Evolutionary conservation across 2,329 filamentous ascomycete genomes (phyloP), one percentile per base, ranked within the genome.

Genomic region (Exophiala sp.): DNA sequence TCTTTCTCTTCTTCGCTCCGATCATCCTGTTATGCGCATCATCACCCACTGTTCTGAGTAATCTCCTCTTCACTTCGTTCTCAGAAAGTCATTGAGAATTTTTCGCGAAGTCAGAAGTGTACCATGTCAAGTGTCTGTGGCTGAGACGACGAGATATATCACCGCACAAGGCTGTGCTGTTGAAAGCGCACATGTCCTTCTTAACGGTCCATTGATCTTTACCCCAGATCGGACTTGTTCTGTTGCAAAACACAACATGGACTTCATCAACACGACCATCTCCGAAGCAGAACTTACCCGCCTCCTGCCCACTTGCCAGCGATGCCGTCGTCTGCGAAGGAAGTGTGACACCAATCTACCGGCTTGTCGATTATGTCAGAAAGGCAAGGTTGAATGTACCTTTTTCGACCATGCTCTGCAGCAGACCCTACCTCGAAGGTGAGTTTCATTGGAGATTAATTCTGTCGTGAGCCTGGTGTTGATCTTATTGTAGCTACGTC

Each of bases 351-450:
- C 63, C 11, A 59, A 62, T 38, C 54, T 65, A 14, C 64, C 64
- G 36, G 62, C 63, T 9, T 65, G 64, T 50, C 57, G 62, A 18
- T 55, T 65, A 38, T 65, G 64, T 53, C 58, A 64, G 44, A 65
- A 65, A 42, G 64, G 63, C n/a, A 64, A 65, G 38, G 64, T 61
- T 29, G 64, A 65, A 35, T 65, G 64, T 42, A 64, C 62, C 32
- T 65, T 65, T 42, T 65, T 63, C 49, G 64, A 65, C 36, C 64
- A 65, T 60, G 63, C 64, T 16, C 47, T 65, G 24, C 61, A 65
- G 43, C 60, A 65, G 46, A 62, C 60, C 39, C 52, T 64, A 18
- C 63, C 63, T 12, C 60, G 63, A 55, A 61, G 59, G 59, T 64
- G 53, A 54, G 60, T 53, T n/a, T 10, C 5, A 32, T 14, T n/a